Conservation (phyloP, 352 stramenopile species). For the Phytophthora syringae region DNA sequence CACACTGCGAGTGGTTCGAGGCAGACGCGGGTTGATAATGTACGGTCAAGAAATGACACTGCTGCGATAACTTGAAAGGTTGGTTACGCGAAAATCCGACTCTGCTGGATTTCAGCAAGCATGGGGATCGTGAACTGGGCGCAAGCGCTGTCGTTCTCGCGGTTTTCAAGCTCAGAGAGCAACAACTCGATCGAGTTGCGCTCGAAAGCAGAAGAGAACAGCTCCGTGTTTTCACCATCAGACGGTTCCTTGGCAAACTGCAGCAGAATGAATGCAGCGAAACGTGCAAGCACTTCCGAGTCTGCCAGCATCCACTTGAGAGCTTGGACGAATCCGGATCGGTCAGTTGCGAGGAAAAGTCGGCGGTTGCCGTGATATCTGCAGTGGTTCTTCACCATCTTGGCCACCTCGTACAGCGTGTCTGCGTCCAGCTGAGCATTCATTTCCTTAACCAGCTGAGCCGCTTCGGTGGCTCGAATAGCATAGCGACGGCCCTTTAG, state of each 20-base stretch:
- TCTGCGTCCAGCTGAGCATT: constrained; percentile 66
- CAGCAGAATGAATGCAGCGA: constrained; percentile 68
- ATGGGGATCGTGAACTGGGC: constrained; percentile 59
- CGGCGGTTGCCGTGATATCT: constrained; percentile 75
- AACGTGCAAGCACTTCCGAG: constrained; percentile 62
- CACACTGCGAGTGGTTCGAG: constrained; percentile 12
- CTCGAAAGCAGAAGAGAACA: constrained; percentile 68
- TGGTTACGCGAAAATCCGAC: constrained; percentile 58
- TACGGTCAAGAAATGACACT: constrained; percentile 20
- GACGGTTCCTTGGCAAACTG: constrained; percentile 57
- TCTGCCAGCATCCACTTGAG: constrained; percentile 75
- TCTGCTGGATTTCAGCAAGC: constrained; percentile 64
- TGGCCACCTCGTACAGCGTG: constrained; percentile 67
- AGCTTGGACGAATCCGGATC: constrained; percentile 48
- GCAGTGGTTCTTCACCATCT: constrained; percentile 74
- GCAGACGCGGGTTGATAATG: constrained; percentile 22
- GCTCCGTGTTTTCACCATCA: constrained; percentile 33
- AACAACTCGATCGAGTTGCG: constrained; percentile 65
- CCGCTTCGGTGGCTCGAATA: constrained; percentile 57
- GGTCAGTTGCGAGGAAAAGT: constrained; percentile 55
- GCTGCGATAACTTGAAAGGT: constrained; percentile 4
- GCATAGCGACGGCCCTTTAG: constrained; percentile 57
- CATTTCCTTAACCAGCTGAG: constrained; percentile 60
- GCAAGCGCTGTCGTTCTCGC: constrained; percentile 31
- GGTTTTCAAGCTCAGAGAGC: constrained; percentile 45